Evolutionary conservation across 768 basidiomycete species (phyloP), one percentile per base, ranked within the genome.

Genomic region (Lactarius hatsudake): DNA sequence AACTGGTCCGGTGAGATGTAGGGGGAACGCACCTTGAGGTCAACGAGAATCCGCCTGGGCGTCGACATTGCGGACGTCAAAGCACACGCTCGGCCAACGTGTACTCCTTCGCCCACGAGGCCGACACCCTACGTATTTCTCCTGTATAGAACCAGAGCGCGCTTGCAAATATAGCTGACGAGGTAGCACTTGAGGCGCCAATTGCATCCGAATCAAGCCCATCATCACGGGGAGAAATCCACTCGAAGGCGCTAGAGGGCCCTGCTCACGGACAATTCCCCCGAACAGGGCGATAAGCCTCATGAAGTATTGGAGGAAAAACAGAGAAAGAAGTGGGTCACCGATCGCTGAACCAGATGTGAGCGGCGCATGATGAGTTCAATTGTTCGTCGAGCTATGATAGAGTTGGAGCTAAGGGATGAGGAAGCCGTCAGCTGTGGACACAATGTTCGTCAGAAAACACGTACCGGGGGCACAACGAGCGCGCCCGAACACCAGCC

Each of bases 1-100:
- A 51, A n/a, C 23, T 10, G 23, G 23, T 51, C n/a, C n/a, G 15
- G 51, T 23, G 51, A 53, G 26, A 15, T 26, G 51, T 48, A 48
- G 45, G n/a, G n/a, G 18, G 20, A 8, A 40, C 53, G 10, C 30
- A 62, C 51, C 61, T 36, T 26, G 34, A 8, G 2, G 7, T 26
- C 40, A n/a, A 1, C 26, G 12, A 55, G 38, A 55, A 42, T 30
- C 10, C 36, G 26, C 13, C 26, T 20, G 38, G 62, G 53, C 26
- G 28, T 8, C 62, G 18, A 62, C 38, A 59, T n/a, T 15, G 38
- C 58, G 9, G 51, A 40, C 38, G 58, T 59, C 58, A 59, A 40
- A 53, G 26, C 48, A 10, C 48, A 61, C 61, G 61, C 48, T 61
- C 61, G 61, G 61, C 61, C 61, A 61, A 61, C 61, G 60, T 61